Conservation (phyloP, 2,329 filamentous ascomycete genomes). For the Botrytis fragariae region DNA sequence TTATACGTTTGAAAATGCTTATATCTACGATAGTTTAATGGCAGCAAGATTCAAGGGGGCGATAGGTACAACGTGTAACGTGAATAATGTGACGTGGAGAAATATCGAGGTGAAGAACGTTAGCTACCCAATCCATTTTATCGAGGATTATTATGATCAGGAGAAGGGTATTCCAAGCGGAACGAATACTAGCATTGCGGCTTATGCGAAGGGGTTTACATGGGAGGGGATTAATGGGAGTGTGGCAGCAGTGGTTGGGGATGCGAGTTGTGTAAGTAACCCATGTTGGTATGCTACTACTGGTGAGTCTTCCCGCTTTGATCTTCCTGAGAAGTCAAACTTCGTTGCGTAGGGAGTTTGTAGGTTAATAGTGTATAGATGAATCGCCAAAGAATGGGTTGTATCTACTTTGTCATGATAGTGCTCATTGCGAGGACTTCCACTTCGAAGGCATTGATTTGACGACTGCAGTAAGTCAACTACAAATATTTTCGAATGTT, state of each 20-base stretch:
- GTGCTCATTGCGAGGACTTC: slow-evolving; percentile 15
- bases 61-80: background rate
- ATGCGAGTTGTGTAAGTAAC: slow-evolving; percentile 5
- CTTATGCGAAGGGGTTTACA: background rate
- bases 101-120: slow-evolving; percentile 15
- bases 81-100: slow-evolving; percentile 8
- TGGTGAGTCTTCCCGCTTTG: background rate
- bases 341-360: background rate
- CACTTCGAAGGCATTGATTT: slow-evolving; percentile 3
- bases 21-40: slow-evolving; percentile 15
- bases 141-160: slow-evolving; percentile 15
- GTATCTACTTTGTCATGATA: slow-evolving; percentile 11
- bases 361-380: background rate
- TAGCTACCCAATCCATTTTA: slow-evolving; percentile 16
- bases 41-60: slow-evolving; percentile 5
- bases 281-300: slow-evolving; percentile 15
- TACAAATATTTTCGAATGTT: too few relatives aligned
- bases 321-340: background rate
- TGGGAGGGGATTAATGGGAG: background rate
- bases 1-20: slow-evolving; percentile 11
- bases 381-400: slow-evolving; percentile 11
- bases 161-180: background rate
- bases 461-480: slow-evolving; percentile 1
- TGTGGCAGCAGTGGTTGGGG: background rate
- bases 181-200: background rate